These are phyloP conservation scores for Magnolia kwangsiensis DNA, from an alignment of 164 flowering plant genomes.

Conservation along the genomic window DNA sequence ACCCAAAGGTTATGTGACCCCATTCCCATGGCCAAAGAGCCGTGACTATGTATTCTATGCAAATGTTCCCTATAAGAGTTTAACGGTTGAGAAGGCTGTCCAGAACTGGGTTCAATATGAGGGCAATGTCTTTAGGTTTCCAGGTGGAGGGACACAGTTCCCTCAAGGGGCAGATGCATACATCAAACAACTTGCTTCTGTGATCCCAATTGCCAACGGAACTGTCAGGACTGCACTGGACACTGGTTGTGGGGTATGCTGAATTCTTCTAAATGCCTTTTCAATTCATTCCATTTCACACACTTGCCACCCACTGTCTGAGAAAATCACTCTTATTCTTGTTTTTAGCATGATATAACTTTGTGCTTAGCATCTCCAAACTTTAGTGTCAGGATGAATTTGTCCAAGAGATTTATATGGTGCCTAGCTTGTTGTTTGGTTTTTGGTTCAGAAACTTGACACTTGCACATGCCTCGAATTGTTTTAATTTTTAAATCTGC, in stretches of 20 bases:
- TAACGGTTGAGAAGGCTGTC: conserved; percentile 90
- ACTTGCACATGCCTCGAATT: too few relatives aligned
- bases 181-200: conserved; percentile 76
- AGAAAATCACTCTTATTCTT: neutral
- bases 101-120: conserved; percentile 94
- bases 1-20: conserved; percentile 84
- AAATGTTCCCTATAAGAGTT: conserved; percentile 83
- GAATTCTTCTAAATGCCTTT: neutral
- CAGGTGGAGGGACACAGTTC: conserved; percentile 95
- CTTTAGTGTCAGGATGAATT: neutral
- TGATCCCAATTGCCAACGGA: conserved; percentile 67
- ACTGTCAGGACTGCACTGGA: conserved; percentile 86
- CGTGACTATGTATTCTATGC: conserved; percentile 89
- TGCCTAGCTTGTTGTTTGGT: too few relatives aligned
- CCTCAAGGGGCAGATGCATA: conserved; percentile 91
- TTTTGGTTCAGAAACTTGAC: too few relatives aligned
- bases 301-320: neutral
- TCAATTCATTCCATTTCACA: neutral
- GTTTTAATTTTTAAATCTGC: too few relatives aligned
- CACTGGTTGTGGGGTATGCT: conserved; percentile 93
- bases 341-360: neutral
- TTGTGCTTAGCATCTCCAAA: neutral
- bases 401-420: too few relatives aligned
- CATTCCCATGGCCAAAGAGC: conserved; percentile 94
- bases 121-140: conserved; percentile 81